Conservation (phyloP, 257 asterid species). For the Solanum tarijense region DNA sequence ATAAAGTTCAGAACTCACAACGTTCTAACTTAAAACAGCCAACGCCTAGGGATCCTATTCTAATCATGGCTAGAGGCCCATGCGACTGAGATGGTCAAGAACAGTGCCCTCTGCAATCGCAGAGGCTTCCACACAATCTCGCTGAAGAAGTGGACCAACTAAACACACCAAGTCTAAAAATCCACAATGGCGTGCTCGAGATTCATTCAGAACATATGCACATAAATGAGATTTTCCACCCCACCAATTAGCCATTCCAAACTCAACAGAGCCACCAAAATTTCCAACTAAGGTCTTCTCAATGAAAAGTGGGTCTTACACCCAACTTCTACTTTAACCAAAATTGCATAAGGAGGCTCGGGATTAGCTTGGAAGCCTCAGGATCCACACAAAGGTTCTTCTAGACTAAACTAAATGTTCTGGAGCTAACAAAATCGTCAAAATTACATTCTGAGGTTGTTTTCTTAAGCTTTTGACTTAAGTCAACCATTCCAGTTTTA, state of each 20-base stretch:
- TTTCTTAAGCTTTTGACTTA: no score
- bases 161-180: no score
- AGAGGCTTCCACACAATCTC: not conserved
- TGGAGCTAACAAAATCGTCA: not conserved
- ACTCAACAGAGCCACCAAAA: not conserved
- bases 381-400: not conserved
- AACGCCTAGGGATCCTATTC: not conserved
- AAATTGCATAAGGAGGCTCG: not conserved
- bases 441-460: not conserved
- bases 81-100: not conserved
- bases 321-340: not conserved
- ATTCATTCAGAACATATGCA: not conserved
- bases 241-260: not conserved
- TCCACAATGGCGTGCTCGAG: not conserved
- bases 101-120: no score
- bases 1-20: not conserved
- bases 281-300: not conserved
- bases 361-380: not conserved
- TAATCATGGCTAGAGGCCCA: not conserved
- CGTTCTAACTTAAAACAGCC: not conserved
- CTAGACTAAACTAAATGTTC: not conserved
- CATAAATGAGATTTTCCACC: not conserved
- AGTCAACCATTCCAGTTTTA: not conserved
- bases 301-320: not conserved
- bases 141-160: not conserved